phyloP scores from a whole-genome alignment of 768 basidiomycete species.

The Suillus plorans region DNA sequence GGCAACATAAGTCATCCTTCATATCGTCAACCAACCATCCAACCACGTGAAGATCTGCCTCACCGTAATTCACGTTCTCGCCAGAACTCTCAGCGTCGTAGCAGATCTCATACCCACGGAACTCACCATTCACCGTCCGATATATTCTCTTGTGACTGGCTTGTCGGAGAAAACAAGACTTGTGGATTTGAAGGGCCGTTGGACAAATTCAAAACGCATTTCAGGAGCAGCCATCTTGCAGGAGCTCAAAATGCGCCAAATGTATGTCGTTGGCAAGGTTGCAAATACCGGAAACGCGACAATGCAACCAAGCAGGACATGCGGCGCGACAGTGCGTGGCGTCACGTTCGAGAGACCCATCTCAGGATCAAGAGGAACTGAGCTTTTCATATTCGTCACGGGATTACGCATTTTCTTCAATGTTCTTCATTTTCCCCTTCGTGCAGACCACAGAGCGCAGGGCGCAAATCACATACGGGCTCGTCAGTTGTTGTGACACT shows the following conservation, averaged over 20 bases:
- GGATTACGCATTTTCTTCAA: neutral
- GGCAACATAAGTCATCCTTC: neutral
- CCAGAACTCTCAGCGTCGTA: neutral
- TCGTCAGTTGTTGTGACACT: neutral
- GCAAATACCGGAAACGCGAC: neutral
- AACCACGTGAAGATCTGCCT: neutral
- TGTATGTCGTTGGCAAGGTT: neutral
- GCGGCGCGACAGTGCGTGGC: neutral
- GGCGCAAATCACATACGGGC: too few relatives aligned
- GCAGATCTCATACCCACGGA: neutral
- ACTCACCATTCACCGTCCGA: neutral
- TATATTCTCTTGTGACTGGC: neutral
- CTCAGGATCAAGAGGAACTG: neutral
- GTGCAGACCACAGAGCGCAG: neutral
- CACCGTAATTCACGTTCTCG: neutral
- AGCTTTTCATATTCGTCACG: neutral
- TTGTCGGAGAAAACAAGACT: neutral
- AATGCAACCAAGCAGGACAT: neutral
- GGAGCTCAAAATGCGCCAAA: neutral
- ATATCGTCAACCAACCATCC: neutral
- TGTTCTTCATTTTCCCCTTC: neutral
- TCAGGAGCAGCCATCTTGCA: neutral
- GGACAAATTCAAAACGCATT: neutral
- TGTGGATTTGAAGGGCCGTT: neutral
- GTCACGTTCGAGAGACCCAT: neutral